Base-by-base conservation (phyloP, 2,329 filamentous ascomycete species). In the Aphanoascus verrucosus region DNA sequence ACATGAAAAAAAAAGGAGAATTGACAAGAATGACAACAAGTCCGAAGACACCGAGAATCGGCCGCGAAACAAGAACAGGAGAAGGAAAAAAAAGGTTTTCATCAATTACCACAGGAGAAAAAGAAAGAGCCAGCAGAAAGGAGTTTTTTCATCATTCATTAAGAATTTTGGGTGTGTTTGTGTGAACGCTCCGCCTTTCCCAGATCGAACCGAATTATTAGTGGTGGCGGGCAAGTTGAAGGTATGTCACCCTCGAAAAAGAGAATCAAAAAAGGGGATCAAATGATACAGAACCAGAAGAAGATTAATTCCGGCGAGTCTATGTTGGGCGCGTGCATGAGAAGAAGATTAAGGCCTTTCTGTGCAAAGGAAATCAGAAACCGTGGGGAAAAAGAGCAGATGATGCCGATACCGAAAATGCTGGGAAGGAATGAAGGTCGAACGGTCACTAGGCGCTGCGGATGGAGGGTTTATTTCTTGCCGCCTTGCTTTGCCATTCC, bases 401-500 rank as follows among this genome's bases (percentile, higher is more conserved):
- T 34, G 38, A 43, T 34, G 40, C 37, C 20, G 40, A 40, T 43
- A 34, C 11, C 11, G 31, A 34, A 47, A 34, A 19, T 11, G 28
- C 38, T 3, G 17, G 3, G 14, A 35, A 17, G 19, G 34, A 19
- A 28, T 37, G 19, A 28, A 17, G 19, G 23, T 2, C 34, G 38
- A 11, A 38, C 15, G 11, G 5, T 8, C 5, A 3, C 4, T 28
- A 12, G 11, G 11, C 1, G 14, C 17, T 15, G 23, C 3, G 23
- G 14, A 32, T 14, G 23, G 9, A 9, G n/a, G 7, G n/a, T 14
- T 55, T 47, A 56, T 46, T 63, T 66, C 57, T 64, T 65, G 17
- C 48, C 23, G 7, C 7, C 55, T 43, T 62, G 63, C 32, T 69
- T 61, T 17, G 65, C 66, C 46, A 72, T 67, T 44, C 68, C 67